phyloP scores from a whole-genome alignment of 1,284 basidiomycete genomes.

The Mycena sp. region DNA sequence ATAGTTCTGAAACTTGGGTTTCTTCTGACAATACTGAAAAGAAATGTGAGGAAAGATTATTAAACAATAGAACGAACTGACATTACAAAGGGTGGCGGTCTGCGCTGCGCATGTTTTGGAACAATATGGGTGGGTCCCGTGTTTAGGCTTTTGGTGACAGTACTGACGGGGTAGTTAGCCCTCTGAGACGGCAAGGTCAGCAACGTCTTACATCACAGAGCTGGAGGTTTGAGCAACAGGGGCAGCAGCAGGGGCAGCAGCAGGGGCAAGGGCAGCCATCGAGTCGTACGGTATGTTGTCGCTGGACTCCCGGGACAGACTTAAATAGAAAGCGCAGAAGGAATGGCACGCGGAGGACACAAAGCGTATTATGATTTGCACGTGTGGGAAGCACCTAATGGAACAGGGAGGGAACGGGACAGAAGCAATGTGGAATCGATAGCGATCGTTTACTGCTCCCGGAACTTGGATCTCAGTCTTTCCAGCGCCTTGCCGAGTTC shows the following conservation, averaged over 20 bases:
- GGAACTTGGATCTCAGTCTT: conserved; percentile 61
- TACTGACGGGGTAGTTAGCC: conserved; percentile 46
- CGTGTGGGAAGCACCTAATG: conserved; percentile 24
- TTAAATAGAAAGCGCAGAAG: conserved; percentile 23
- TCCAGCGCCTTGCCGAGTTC: conserved; percentile 77
- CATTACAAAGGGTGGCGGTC: conserved; percentile 55
- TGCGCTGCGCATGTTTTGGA: conserved; percentile 68
- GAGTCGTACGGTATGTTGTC: conserved; percentile 30
- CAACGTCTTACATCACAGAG: conserved; percentile 45
- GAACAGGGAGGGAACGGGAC: conserved; percentile 16
- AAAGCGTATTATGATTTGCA: conserved; percentile 24
- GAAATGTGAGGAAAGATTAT: background rate
- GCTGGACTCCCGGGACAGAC: conserved; percentile 23
- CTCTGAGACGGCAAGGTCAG: background rate
- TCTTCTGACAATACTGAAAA: conserved; percentile 56
- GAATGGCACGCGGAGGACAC: conserved; percentile 11
- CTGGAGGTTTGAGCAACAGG: too few species aligned
- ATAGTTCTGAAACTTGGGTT: conserved; percentile 58
- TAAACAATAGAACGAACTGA: conserved; percentile 34
- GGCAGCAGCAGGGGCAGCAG: conserved; percentile 30
- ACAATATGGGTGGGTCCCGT: conserved; percentile 60
- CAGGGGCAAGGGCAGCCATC: conserved; percentile 39
- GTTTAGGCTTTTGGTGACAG: conserved; percentile 65
- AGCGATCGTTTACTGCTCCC: conserved; percentile 34
- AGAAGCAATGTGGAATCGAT: conserved; percentile 18